These are phyloP conservation scores for Yamadazyma sp. DNA, from an alignment of 1,139 yeast species.

Conservation along the genomic window DNA sequence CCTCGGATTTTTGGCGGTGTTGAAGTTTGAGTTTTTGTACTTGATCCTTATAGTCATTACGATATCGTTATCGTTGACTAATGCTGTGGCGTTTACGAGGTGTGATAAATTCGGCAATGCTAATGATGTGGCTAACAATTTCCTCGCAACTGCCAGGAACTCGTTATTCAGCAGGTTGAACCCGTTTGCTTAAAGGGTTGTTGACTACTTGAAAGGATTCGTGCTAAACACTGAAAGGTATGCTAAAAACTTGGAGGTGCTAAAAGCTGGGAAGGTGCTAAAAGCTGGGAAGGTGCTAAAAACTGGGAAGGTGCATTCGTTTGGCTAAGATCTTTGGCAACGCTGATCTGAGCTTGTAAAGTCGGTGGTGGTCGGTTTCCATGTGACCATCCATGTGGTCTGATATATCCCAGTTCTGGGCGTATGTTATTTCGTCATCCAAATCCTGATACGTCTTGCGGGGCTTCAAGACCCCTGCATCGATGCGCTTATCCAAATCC, in stretches of 20 bases:
- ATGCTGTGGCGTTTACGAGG: slow-evolving; percentile 84
- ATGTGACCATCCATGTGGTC: no score
- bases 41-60: slow-evolving; percentile 66
- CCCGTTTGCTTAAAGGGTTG: slow-evolving; percentile 35
- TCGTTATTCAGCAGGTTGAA: slow-evolving; percentile 49
- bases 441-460: background rate
- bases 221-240: background rate
- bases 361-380: no score
- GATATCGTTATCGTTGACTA: slow-evolving; percentile 68
- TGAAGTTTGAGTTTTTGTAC: slow-evolving; percentile 77
- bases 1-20: slow-evolving; percentile 71
- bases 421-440: background rate
- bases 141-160: slow-evolving; percentile 52
- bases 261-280: background rate
- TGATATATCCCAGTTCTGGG: no score
- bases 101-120: slow-evolving; percentile 91
- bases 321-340: no score
- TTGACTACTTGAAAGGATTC: background rate
- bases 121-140: slow-evolving; percentile 46
- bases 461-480: slow-evolving; percentile 1
- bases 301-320: no score
- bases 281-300: background rate
- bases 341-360: no score
- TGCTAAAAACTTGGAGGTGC: no score
- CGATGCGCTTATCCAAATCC: background rate